Percentiles rank a stretch among this genome's conserved stretches.
phyloP scores from a whole-genome alignment of 1,284 basidiomycete genomes.

The Malassezia globosa region DNA sequence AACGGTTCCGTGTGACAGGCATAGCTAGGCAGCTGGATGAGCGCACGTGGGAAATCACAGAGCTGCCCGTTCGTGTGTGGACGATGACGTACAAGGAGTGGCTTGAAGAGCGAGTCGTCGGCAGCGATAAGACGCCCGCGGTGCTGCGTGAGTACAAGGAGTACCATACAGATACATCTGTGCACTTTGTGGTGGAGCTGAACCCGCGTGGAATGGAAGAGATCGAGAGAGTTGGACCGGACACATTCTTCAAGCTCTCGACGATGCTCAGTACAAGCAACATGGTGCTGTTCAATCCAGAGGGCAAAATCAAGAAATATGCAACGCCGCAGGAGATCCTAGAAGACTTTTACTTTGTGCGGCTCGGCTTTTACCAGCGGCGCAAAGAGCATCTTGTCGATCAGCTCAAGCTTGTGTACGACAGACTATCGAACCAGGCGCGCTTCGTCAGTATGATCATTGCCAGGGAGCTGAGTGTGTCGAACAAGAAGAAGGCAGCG shows the following conservation, averaged over 20 bases:
- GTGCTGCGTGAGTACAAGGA: constrained; percentile 51
- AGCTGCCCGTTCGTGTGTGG: constrained; percentile 91
- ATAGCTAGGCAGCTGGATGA: constrained; percentile 67
- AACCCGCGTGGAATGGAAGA: constrained; percentile 68
- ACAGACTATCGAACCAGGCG: constrained; percentile 84
- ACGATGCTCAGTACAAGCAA: constrained; percentile 75
- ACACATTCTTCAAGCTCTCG: constrained; percentile 83
- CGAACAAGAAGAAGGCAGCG: constrained; percentile 79
- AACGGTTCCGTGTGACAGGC: constrained; percentile 79
- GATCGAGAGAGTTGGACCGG: constrained; percentile 74
- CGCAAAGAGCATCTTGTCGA: constrained; percentile 71
- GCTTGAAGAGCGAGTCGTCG: constrained; percentile 59
- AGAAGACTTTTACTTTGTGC: constrained; percentile 81
- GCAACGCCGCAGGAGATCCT: constrained; percentile 78
- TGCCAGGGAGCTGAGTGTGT: constrained; percentile 70
- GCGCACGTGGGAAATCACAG: constrained; percentile 83
- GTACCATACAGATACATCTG: constrained; percentile 69
- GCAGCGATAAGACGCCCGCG: constrained; percentile 56
- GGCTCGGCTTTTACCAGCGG: constrained; percentile 73
- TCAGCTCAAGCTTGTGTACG: constrained; percentile 70
- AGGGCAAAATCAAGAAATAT: constrained; percentile 94
- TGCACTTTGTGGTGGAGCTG: constrained; percentile 82
- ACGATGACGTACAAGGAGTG: constrained; percentile 83
- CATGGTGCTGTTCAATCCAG: constrained; percentile 97
- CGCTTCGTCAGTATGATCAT: constrained; percentile 96